Conservation (phyloP, 2,329 filamentous ascomycete genomes). For the Truncatella angustata region DNA sequence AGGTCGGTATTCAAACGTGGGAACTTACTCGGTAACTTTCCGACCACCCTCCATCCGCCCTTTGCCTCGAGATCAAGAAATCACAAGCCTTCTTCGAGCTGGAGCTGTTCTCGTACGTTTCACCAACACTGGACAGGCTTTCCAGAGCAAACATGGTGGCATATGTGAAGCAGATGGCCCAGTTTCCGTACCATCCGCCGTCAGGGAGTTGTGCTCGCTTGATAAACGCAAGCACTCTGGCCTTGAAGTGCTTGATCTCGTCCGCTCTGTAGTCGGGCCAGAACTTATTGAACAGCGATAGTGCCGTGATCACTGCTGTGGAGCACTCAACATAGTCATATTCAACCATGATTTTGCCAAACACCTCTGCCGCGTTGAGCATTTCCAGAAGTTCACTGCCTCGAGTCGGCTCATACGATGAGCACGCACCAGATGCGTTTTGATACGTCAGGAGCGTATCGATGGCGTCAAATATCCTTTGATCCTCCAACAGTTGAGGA, state of each 20-base stretch:
- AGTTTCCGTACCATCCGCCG: slow-evolving; percentile 96
- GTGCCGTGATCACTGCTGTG: slow-evolving; percentile 85
- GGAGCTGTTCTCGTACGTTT: slow-evolving; percentile 73
- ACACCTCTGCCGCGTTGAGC: slow-evolving; percentile 94
- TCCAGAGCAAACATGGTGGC: slow-evolving; percentile 95
- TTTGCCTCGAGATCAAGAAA: slow-evolving; percentile 82
- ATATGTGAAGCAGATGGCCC: slow-evolving; percentile 98
- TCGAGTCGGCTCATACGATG: slow-evolving; percentile 83
- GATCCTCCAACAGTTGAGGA: slow-evolving; percentile 70
- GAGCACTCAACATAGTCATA: slow-evolving; percentile 99
- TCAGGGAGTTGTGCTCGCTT: slow-evolving; percentile 73
- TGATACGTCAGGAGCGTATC: slow-evolving; percentile 92
- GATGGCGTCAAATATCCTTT: slow-evolving; percentile 80
- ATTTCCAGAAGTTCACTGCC: slow-evolving; percentile 76
- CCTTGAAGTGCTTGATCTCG: slow-evolving; percentile 74
- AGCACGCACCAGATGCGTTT: slow-evolving; percentile 80
- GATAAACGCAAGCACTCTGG: slow-evolving; percentile 77
- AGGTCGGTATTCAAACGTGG: no score
- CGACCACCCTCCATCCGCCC: slow-evolving; percentile 91
- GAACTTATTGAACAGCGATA: slow-evolving; percentile 76
- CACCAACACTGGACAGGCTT: slow-evolving; percentile 76
- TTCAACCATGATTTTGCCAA: slow-evolving; percentile 96
- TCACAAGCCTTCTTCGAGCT: slow-evolving; percentile 74
- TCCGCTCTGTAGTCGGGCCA: slow-evolving; percentile 76
- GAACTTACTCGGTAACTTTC: slow-evolving; percentile 75